Evolutionary conservation across 148 eudicot species (phyloP).

Genomic region (Chenopodium berlandieri): DNA sequence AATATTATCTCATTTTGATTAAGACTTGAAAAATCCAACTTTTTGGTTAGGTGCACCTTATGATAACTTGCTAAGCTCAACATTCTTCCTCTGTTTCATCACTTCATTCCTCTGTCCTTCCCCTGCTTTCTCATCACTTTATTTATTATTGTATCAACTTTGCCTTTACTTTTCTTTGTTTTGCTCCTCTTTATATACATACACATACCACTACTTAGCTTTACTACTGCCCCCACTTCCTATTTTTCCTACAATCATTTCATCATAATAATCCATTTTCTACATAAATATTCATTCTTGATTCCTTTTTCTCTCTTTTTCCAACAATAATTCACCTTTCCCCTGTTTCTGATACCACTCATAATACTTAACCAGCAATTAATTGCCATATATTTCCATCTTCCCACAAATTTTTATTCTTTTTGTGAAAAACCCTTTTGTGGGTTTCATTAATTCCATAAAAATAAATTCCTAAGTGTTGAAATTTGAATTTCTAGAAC

Average conservation of each 20-base stretch:
- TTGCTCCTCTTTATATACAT: constrained; percentile 1
- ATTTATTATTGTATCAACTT: constrained; percentile 17
- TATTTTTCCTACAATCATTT: constrained; percentile 6
- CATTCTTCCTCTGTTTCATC: constrained; percentile 11
- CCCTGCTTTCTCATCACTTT: constrained; percentile 26
- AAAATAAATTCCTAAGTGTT: too few relatives aligned
- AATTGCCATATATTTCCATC: not conserved
- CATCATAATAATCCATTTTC: constrained; percentile 7
- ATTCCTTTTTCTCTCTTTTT: not conserved
- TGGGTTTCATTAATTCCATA: too few relatives aligned
- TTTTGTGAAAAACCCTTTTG: too few relatives aligned
- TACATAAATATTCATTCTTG: not conserved
- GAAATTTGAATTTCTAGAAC: too few relatives aligned
- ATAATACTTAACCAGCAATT: constrained; percentile 2
- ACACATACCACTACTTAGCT: not conserved
- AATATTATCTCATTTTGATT: not conserved
- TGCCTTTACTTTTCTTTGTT: constrained; percentile 7
- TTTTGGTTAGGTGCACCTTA: not conserved
- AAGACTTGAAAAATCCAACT: not conserved
- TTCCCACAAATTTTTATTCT: not conserved
- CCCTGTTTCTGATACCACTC: constrained; percentile 5
- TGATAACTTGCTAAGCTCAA: constrained; percentile 20
- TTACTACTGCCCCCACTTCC: not conserved
- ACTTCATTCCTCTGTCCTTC: constrained; percentile 12
- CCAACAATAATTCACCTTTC: constrained; percentile 6